Conservation (phyloP, 192 early-diverging fungal genomes). For the Dispira simplex region DNA sequence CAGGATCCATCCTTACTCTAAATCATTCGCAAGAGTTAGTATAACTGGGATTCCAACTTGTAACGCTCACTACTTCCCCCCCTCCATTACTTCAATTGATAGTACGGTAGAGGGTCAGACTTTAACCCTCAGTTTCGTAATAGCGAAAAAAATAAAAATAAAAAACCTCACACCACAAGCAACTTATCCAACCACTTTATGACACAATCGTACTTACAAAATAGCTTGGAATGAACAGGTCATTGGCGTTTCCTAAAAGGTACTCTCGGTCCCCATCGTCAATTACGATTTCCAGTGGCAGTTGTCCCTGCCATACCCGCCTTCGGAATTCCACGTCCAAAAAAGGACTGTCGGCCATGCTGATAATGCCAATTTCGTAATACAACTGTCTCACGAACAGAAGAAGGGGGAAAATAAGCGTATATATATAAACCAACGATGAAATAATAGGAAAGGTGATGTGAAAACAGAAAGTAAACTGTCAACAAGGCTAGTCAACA, state of each 20-base stretch:
- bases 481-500: too few relatives aligned
- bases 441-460: too few relatives aligned
- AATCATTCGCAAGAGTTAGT: too few relatives aligned
- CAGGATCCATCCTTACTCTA: too few relatives aligned
- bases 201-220: neutral
- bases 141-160: too few relatives aligned
- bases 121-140: neutral
- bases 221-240: neutral
- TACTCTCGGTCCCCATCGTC: neutral
- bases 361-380: too few relatives aligned
- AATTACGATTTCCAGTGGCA: neutral
- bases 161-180: neutral
- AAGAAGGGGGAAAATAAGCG: neutral
- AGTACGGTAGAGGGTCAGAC: too few relatives aligned
- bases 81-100: too few relatives aligned
- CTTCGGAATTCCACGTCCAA: neutral
- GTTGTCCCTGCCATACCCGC: neutral
- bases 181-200: neutral
- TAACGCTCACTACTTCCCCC: too few relatives aligned
- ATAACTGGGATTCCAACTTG: too few relatives aligned
- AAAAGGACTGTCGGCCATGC: neutral
- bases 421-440: slow-evolving; percentile 14
- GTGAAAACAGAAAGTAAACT: too few relatives aligned
- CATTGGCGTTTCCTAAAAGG: neutral
- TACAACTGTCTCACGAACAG: too few relatives aligned